Evolutionary conservation across 306 rosid genomes (phyloP), one percentile per base, ranked within the genome.

Genomic region (Cicer arietinum): DNA sequence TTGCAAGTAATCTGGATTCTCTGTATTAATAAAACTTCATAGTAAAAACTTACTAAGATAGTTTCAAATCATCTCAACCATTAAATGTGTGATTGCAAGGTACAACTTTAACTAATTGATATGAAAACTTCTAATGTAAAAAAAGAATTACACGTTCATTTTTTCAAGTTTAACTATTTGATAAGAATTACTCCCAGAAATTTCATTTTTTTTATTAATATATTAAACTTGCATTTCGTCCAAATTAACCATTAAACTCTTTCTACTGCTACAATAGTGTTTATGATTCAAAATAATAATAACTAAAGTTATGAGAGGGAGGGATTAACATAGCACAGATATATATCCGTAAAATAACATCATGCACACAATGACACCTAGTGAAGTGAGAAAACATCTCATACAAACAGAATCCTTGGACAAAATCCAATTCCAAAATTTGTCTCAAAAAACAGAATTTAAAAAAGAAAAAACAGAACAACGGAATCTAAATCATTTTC

Each of bases 391-490:
- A 70, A 69, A 61, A 13, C 62, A 39, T 16, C 69, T 22, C 14
- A 59, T 22, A 43, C 6, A 40, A n/a, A 17, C 42, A 50, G 8
- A 11, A 12, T 35, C 35, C 30, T 13, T 41, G 4, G 46, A 75
- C 54, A 64, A 58, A 62, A 74, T 17, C 37, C 45, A 42, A 75
- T 63, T 47, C 44, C 67, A 77, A 80, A 63, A 56, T 42, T 7
- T 5, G 50, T 46, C 40, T 62, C 35, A 57, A 40, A 25, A 25
- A 63, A 41, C 50, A 40, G 1, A 14, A 40, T 12, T 60, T 0
- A 7, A 40, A 63, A 37, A 7, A 1, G 16, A 37, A 7, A 5
- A 12, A 44, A 50, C 10, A 63, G 47, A 40, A 62, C 30, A 61
- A 46, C 14, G 7, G 16, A 51, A 56, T 63, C 22, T 48, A n/a